A percentile compares a stretch with the other conserved stretches of the same genome.
These are phyloP conservation scores for Termitomyces sp. DNA, from an alignment of 768 basidiomycete species.

Conservation along the genomic window DNA sequence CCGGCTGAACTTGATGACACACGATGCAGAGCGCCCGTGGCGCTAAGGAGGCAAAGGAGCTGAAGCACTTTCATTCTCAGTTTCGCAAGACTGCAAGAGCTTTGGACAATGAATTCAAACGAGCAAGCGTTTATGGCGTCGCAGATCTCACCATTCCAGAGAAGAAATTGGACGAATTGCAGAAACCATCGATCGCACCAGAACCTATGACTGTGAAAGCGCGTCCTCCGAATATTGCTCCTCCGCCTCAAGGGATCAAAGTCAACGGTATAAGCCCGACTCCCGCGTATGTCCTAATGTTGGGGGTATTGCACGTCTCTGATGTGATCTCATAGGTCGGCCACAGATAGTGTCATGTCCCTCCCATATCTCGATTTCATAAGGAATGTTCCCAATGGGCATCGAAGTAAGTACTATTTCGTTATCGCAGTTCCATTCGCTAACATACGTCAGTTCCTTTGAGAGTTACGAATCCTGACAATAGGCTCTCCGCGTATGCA, in stretches of 20 bases:
- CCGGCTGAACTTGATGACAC: not conserved
- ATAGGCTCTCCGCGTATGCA: conserved; percentile 27
- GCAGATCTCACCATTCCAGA: conserved; percentile 4
- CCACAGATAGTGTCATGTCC: conserved; percentile 42
- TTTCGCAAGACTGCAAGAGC: conserved; percentile 34
- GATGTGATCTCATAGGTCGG: conserved; percentile 24
- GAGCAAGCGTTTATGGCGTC: conserved; percentile 17
- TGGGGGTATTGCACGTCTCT: not conserved
- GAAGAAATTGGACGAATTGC: not conserved
- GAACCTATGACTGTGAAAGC: conserved; percentile 1
- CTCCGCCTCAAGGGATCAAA: conserved; percentile 11
- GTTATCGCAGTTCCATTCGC: not conserved
- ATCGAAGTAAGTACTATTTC: conserved; percentile 32
- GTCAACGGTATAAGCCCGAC: not conserved
- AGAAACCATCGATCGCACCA: not conserved
- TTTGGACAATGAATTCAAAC: conserved; percentile 38
- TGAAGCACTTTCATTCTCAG: conserved; percentile 32
- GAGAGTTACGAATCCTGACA: conserved; percentile 34
- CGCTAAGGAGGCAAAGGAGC: conserved; percentile 1
- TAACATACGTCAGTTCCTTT: conserved; percentile 27
- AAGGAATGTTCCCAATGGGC: conserved; percentile 38
- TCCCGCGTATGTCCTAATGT: conserved; percentile 8
- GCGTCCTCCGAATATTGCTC: conserved; percentile 12
- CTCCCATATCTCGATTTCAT: conserved; percentile 43
- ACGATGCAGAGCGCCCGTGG: conserved; percentile 9